phyloP scores from a whole-genome alignment of 306 rosid species.

The Malus sylvestris region DNA sequence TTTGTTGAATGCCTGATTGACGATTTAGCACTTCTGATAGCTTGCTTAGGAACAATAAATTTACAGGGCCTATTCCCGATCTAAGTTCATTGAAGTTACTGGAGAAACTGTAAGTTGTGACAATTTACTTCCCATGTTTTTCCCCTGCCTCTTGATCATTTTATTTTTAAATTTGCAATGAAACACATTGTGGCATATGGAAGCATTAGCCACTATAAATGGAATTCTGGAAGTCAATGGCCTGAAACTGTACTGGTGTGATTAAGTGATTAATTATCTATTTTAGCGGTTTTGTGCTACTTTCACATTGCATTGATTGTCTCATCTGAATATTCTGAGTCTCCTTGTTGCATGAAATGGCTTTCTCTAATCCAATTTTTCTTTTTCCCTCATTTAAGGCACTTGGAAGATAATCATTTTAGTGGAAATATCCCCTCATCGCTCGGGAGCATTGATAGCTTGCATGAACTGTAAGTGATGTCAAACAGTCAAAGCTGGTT shows the following conservation, averaged over 20 bases:
- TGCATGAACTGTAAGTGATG: conserved; percentile 69
- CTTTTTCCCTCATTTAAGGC: conserved; percentile 32
- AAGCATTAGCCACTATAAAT: neutral
- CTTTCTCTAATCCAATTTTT: conserved; percentile 5
- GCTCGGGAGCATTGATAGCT: conserved; percentile 49
- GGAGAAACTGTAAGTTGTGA: conserved; percentile 63
- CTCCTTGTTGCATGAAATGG: conserved; percentile 5
- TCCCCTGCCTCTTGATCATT: neutral
- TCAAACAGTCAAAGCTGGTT: neutral
- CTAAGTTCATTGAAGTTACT: conserved; percentile 59
- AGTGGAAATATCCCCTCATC: conserved; percentile 75
- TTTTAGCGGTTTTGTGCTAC: neutral
- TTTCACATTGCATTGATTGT: neutral
- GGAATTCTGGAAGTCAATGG: neutral
- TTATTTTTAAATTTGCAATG: conserved; percentile 4
- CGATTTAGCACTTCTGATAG: conserved; percentile 32
- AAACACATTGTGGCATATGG: neutral
- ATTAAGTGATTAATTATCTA: conserved; percentile 7
- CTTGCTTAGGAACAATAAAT: conserved; percentile 80
- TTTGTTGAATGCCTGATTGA: conserved; percentile 21
- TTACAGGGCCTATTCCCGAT: conserved; percentile 73
- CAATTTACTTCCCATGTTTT: neutral
- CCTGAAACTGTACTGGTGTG: neutral
- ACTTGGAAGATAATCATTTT: conserved; percentile 75
- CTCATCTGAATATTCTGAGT: conserved; percentile 9